Conservation (phyloP, 1,284 basidiomycete genomes). For the Cutaneotrichosporon dermatis region DNA sequence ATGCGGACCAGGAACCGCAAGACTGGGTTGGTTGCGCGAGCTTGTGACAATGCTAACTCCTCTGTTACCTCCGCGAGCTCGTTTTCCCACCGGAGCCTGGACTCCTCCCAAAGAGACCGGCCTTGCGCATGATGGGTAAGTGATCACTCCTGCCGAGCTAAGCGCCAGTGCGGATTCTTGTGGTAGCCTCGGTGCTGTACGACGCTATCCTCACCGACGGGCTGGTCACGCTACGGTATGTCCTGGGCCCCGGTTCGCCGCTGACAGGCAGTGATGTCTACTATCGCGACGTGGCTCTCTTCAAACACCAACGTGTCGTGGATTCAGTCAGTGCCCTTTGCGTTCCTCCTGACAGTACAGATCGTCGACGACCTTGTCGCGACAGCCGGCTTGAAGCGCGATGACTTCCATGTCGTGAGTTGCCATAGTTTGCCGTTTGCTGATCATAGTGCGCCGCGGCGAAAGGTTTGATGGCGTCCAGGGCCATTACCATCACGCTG, state of each 20-base stretch:
- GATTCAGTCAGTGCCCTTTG: slow-evolving; percentile 58
- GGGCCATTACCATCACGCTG: slow-evolving; percentile 59
- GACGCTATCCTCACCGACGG: slow-evolving; percentile 30
- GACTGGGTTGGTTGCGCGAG: slow-evolving; percentile 16
- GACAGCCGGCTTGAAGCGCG: slow-evolving; percentile 66
- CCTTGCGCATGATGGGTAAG: slow-evolving; percentile 23
- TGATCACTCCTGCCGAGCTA: background rate
- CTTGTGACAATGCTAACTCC: no score
- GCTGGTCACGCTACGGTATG: slow-evolving; percentile 36
- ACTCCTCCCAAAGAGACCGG: background rate
- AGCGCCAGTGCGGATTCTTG: slow-evolving; percentile 30
- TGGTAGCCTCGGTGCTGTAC: slow-evolving; percentile 30
- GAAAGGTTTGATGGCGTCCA: slow-evolving; percentile 76
- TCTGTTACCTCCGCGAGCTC: slow-evolving; percentile 25
- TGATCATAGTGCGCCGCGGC: slow-evolving; percentile 67
- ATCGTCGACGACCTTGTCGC: slow-evolving; percentile 82
- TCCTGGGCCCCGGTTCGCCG: no score
- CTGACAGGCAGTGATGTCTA: slow-evolving; percentile 66
- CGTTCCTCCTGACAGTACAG: slow-evolving; percentile 49
- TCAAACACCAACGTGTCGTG: slow-evolving; percentile 66
- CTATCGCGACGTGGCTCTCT: slow-evolving; percentile 74
- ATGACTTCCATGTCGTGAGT: slow-evolving; percentile 72
- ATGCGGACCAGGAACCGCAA: slow-evolving; percentile 12
- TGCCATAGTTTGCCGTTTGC: background rate
- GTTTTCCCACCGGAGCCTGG: slow-evolving; percentile 32